Base-by-base conservation (phyloP, 495 filamentous ascomycete genomes). In the Aspergillus hancockii region DNA sequence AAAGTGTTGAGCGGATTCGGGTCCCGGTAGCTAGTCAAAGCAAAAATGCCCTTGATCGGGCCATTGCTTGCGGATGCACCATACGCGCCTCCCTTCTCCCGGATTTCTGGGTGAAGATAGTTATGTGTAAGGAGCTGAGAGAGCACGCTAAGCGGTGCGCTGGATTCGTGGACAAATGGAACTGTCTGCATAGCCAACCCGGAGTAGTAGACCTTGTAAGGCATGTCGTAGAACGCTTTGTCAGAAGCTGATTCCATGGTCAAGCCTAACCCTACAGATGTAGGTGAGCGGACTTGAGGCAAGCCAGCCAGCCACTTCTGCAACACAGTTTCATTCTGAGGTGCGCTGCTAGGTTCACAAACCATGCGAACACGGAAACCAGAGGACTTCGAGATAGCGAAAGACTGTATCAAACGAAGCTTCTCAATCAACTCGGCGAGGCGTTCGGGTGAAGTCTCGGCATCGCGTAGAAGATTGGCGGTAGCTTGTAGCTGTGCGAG, bases 11-110 rank as follows among this genome's bases (percentile, higher is more conserved):
- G 76, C 9, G 95, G 92, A 69, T 97, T 97, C n/a, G 95, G 94
- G 73, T 98, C 94, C 16, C 94, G 87, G 76, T 98, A 98, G 59
- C 89, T 93, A 75, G 93, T 96, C 75, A 96, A 93, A 38, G 92
- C 91, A 65, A 98, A 97, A 2, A 94, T 66, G 19, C 94, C 94
- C 62, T 89, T 88, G 3, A 95, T 67, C 4, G 87, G 86, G 10
- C 85, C 84, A 47, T 88, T 85, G 74, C 91, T 95, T 13, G 95
- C 92, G 16, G 91, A 90, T 18, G 92, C 93, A 58, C 94, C 94
- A 64, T 98, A 98, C 10, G 94, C 94, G 43, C 94, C 94, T 9
- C 94, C 94, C 72, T 98, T 98, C 73, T 98, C 94, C 31, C 94
- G 89, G 57, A 98, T 97, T 69, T 98, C 95, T 66, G 95, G 95